A percentile compares a stretch with the other conserved stretches of the same genome.
Conservation (phyloP, 106 monocot genomes). For the Gastrodia elata region DNA sequence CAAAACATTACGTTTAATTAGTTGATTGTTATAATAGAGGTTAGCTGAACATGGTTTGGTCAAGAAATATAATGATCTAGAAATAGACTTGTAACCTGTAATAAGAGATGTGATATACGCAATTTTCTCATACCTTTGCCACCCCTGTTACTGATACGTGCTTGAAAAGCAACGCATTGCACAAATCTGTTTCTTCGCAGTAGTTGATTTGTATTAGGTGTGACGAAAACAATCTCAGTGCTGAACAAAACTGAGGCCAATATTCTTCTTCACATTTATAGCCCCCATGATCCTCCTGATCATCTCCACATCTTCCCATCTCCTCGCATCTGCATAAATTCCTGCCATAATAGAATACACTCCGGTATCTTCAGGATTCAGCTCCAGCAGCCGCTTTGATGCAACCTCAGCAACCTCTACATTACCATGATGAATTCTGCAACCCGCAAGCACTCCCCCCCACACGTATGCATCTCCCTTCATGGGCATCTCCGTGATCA, state of each 20-base stretch:
- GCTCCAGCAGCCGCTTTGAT: constrained; percentile 18
- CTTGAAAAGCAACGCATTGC: too few species aligned
- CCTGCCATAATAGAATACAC: constrained; percentile 48
- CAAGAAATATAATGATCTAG: too few species aligned
- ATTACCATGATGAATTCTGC: constrained; percentile 43
- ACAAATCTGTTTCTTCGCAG: too few species aligned
- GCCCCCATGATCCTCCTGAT: constrained; percentile 36
- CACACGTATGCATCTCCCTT: constrained; percentile 47
- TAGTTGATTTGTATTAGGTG: too few species aligned
- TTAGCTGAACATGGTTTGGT: too few species aligned
- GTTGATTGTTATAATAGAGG: too few species aligned
- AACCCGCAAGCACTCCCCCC: constrained; percentile 54
- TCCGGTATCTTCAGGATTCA: constrained; percentile 38
- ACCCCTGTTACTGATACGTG: too few species aligned
- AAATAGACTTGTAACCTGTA: too few species aligned
- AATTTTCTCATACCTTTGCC: too few species aligned
- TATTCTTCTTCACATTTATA: constrained; percentile 27
- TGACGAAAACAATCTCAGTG: background rate
- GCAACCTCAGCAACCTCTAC: constrained; percentile 44
- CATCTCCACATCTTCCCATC: constrained; percentile 36
- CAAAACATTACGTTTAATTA: too few species aligned
- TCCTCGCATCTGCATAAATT: constrained; percentile 47
- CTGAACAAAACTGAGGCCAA: constrained; percentile 29
- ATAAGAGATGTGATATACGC: too few species aligned
- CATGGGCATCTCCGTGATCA: constrained; percentile 53